Evolutionary conservation across 1,284 basidiomycete genomes (phyloP), one percentile per base, ranked within the genome.

Genomic region (Stereum hirsutum): DNA sequence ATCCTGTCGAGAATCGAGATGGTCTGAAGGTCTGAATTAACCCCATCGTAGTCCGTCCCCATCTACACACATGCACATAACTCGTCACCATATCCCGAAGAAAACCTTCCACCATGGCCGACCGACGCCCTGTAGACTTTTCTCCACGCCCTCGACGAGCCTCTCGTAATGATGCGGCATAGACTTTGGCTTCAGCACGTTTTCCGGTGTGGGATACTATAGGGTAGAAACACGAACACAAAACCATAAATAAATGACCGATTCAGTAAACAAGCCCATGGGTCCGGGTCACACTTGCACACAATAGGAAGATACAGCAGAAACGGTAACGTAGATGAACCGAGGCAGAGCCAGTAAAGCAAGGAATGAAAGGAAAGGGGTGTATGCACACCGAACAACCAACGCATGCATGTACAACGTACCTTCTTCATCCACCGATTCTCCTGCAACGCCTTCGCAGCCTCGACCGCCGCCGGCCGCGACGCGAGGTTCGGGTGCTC

Each of bases 41-140:
- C n/a, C n/a, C n/a, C n/a, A n/a, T n/a, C n/a, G n/a, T n/a, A n/a
- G n/a, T n/a, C n/a, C n/a, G n/a, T n/a, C n/a, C n/a, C n/a, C n/a
- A n/a, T n/a, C n/a, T n/a, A n/a, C n/a, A n/a, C n/a, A n/a, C n/a
- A n/a, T n/a, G n/a, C n/a, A n/a, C n/a, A n/a, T n/a, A n/a, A 34
- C n/a, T 10, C n/a, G 20, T 62, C 70, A 85, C 82, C 81, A 86
- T 45, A 87, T 68, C 33, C 75, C 74, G 52, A 88, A 80, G 60
- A 88, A 83, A 32, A 82, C 64, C 59, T 88, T 85, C 84, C 84
- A 89, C 80, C 79, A 79, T 2, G 84, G 82, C 36, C 85, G 66
- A 19, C 70, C 70, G 40, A 85, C 81, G n/a, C 84, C 84, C 54
- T 78, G 66, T 3, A 75, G 72, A 53, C 80, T 83, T 61, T 81